Conservation (phyloP, 371 early-diverging fungal genomes). For the Parasitella parasitica region DNA sequence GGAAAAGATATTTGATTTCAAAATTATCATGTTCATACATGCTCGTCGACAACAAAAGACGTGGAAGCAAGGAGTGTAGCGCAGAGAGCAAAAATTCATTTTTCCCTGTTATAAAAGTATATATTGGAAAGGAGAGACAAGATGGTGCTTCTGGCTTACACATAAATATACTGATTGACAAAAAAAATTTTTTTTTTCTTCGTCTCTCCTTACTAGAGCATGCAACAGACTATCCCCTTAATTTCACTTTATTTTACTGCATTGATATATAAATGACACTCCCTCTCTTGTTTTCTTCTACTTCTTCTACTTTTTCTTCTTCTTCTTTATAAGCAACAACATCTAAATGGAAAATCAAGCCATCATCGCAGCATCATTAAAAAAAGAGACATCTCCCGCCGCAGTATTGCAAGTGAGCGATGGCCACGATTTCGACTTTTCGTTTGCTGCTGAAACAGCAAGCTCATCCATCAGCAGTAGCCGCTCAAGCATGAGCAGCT, state of each 20-base stretch:
- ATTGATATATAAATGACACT: neutral
- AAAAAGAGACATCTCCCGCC: neutral
- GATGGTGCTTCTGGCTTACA: neutral
- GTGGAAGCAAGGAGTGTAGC: neutral
- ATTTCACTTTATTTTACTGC: neutral
- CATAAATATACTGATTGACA: neutral
- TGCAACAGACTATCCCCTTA: neutral
- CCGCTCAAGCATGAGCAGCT: constrained; percentile 17
- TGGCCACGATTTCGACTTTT: neutral
- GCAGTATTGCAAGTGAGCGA: constrained; percentile 4
- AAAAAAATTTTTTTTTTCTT: neutral
- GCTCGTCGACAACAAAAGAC: too few species aligned
- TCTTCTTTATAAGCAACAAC: too few species aligned
- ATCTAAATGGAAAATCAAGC: neutral
- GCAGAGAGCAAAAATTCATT: neutral
- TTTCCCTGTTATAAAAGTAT: neutral
- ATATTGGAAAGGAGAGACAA: neutral
- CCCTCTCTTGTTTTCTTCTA: neutral
- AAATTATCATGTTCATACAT: too few species aligned
- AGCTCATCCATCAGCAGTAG: neutral
- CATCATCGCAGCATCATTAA: neutral
- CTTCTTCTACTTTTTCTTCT: neutral
- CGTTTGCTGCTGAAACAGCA: neutral
- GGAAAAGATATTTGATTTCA: neutral
- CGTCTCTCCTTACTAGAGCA: neutral